phyloP scores from a whole-genome alignment of 352 stramenopile genomes.

The Phytophthora ohioensis region DNA sequence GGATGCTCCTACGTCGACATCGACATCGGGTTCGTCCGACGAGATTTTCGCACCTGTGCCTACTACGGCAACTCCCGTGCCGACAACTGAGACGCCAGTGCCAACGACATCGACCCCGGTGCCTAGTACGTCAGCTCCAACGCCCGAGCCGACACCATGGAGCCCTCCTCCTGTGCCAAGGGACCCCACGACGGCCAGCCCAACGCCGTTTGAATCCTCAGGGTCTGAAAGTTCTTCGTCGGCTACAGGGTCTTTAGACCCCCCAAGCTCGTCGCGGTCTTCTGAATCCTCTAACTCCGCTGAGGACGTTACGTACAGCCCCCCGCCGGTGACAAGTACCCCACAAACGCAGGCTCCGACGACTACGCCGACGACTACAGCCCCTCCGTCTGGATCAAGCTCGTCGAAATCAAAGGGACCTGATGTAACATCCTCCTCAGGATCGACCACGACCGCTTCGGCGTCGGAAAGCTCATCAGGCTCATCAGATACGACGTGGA shows the following conservation, averaged over 20 bases:
- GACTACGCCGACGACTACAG: conserved; percentile 15
- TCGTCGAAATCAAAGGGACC: conserved; percentile 18
- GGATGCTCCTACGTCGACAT: conserved; percentile 14
- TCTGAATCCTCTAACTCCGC: conserved; percentile 11
- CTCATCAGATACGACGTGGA: conserved; percentile 27
- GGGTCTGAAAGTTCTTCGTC: conserved; percentile 26
- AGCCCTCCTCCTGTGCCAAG: conserved; percentile 35
- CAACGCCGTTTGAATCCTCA: conserved; percentile 19
- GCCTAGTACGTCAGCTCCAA: conserved; percentile 22
- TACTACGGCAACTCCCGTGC: conserved; percentile 6
- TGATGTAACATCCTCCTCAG: conserved; percentile 21
- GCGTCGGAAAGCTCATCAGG: conserved; percentile 19
- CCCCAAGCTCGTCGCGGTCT: conserved; percentile 15
- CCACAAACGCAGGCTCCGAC: conserved; percentile 31
- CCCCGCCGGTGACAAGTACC: conserved; percentile 35
- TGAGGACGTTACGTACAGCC: conserved; percentile 30
- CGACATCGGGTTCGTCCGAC: conserved; percentile 21
- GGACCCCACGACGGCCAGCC: conserved; percentile 20
- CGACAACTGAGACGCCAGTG: conserved; percentile 11
- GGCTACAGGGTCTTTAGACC: conserved; percentile 4
- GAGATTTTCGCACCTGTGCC: conserved; percentile 6
- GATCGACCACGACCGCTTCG: conserved; percentile 20
- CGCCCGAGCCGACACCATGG: conserved; percentile 21
- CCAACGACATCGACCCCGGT: conserved; percentile 3
- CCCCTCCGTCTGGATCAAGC: conserved; percentile 23